Base-by-base conservation (phyloP, 2,329 filamentous ascomycete genomes). In the Stagonosporopsis rhizophila region DNA sequence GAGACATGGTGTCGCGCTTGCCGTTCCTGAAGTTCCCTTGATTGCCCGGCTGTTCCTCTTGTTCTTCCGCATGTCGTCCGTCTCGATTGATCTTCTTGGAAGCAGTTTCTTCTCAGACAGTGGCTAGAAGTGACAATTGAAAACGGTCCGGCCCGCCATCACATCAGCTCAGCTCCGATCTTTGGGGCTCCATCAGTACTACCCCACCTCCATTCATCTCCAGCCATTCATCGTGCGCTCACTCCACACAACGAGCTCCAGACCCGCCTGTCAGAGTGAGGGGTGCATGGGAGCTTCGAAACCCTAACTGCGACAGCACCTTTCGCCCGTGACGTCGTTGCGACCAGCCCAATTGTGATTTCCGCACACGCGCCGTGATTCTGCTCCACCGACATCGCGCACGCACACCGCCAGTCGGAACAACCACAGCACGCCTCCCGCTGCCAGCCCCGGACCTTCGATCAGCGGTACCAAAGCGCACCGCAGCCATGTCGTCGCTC, bases 401-500 rank as follows among this genome's bases (percentile, higher is more conserved):
- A 47, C 44, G 50, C 45, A 47, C 54, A 45, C 40, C 49, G 41
- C 53, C 44, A 39, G 23, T 44, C 39, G 41, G 15, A 41, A 51
- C 37, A 22, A 25, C 19, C 20, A 22, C 12, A 49, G 25, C 57
- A 50, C 50, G 35, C 52, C n/a, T 39, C 41, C n/a, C 25, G 28
- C 32, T 39, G 23, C 40, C 44, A 41, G 30, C 49, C 8, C 38
- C 40, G 11, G 25, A 4, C 23, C 34, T 23, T 23, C 28, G 22
- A 19, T 32, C 30, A 35, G 55, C 25, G 50, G 39, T 54, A 35
- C 41, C 25, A 20, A 25, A 22, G 35, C 17, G 44, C 58, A 54
- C 58, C 30, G 52, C 60, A 46, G 64, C 49, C 19, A 91, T 91
- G 88, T 59, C 66, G 56, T 92, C 89, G 69, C 85, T 93, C 69